Evolutionary conservation across 441 rosid species (phyloP), one percentile per base, ranked within the genome.

Genomic region (Melastoma candidum): DNA sequence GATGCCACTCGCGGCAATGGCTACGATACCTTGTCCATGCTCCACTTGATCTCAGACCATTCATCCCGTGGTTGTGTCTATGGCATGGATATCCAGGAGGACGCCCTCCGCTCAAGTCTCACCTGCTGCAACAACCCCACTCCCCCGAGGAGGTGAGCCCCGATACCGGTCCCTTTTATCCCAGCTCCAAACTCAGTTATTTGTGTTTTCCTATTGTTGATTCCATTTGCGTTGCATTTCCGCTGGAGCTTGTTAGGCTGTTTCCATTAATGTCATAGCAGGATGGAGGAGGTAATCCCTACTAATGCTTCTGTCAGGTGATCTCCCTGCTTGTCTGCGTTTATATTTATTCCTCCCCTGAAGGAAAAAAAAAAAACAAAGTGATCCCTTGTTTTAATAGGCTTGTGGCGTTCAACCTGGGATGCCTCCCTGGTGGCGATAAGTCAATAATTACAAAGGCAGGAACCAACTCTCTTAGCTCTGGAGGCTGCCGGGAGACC

Each of bases 1-100:
- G 96, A 92, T 69, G 95, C 98, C 54, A 87, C 98, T 1, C 87
- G 94, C 69, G 95, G 96, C 50, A 92, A 87, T 48, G 95, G 98
- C 43, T 60, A 77, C 52, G 98, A 92, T 66, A 85, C 96, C 32
- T 73, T 82, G 56, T 85, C 84, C 14, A 73, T 87, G 74, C 77
- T 85, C 41, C 85, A 80, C 63, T 60, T 87, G 75, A 78, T 90
- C 54, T 77, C 71, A 26, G 80, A 78, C 62, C 83, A 72, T 45
- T 73, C 83, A 14, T 72, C 75, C 49, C 49, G 13, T 25, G 93
- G 84, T 11, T 41, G 67, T 72, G 98, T 92, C 53, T 83, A 80
- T 64, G 95, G 82, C 53, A 47, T 92, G 62, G 98, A 87, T 72
- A 77, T 87, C 61, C 96, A 87, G 60, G 64, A 60, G 49, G 81